Evolutionary conservation across 331 rosid genomes (phyloP), one percentile per base, ranked within the genome.

Genomic region (Rhamnella rubrinervis): DNA sequence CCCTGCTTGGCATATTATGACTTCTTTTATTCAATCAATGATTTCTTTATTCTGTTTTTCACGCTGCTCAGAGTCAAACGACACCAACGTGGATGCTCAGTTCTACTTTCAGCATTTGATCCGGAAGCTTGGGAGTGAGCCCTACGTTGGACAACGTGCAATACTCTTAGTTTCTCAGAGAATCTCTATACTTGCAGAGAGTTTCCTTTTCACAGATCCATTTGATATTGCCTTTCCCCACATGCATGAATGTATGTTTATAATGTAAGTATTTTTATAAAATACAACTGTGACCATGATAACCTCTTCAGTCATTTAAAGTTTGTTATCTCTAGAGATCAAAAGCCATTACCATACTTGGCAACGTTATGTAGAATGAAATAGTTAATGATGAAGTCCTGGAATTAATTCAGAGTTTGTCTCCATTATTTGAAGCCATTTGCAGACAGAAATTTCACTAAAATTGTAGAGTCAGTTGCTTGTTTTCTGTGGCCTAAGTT

Each of bases 141-240:
- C 80, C 61, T 91, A 76, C 80, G 65, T 91, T 59, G 97, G 97
- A 46, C 97, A 91, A 56, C 88, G 88, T 15, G 92, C 86, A 61
- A 62, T 89, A 21, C 82, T 91, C 75, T 76, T 82, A 49, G 83
- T 91, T 80, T 83, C 87, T 78, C 91, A 91, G 77, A 87, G 85
- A 81, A 80, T 91, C 72, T 81, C 86, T 67, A 79, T 79, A 37
- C 82, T 80, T 61, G 92, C 90, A n/a, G 98, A 93, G 55, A 86
- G 85, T 56, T 84, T 91, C 70, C 95, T 93, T 72, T 85, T 84
- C 86, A 70, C 85, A 37, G 98, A 93, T 87, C 96, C 97, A 59
- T 93, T 91, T 76, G 95, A 91, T 71, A 87, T 78, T 17, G 80
- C 77, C 76, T 93, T 89, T 81, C 85, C 96, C 71, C 63, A 63